These are phyloP conservation scores for Candida sphagnicola DNA, from an alignment of 805 yeast species.

Conservation along the genomic window DNA sequence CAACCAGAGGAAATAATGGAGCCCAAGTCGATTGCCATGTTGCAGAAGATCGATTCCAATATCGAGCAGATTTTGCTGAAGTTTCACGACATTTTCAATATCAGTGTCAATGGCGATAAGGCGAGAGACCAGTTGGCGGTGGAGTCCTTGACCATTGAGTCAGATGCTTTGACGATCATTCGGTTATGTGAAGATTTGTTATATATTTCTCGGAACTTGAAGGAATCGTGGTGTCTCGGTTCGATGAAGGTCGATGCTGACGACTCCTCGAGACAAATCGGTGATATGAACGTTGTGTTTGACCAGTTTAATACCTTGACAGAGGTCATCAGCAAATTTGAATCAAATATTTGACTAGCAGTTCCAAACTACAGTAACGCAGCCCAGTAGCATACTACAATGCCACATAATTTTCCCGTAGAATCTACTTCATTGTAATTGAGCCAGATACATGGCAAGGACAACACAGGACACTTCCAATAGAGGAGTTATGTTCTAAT, in stretches of 20 bases:
- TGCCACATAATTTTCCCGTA: no score
- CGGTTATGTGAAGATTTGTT: slow-evolving; percentile 52
- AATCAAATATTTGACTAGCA: slow-evolving; percentile 5
- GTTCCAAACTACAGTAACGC: no score
- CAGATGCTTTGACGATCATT: slow-evolving; percentile 48
- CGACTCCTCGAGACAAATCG: slow-evolving; percentile 9
- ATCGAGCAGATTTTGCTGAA: slow-evolving; percentile 49
- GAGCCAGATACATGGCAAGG: no score
- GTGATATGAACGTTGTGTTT: slow-evolving; percentile 22
- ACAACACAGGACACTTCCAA: no score
- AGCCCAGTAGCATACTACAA: no score
- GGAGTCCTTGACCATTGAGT: slow-evolving; percentile 54
- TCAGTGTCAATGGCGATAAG: slow-evolving; percentile 39
- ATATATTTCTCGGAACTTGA: slow-evolving; percentile 43
- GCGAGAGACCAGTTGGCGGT: slow-evolving; percentile 42
- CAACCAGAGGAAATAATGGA: no score
- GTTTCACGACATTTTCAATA: slow-evolving; percentile 50
- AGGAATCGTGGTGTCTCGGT: slow-evolving; percentile 57
- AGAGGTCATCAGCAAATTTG: slow-evolving; percentile 23
- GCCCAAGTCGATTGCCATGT: slow-evolving; percentile 26
- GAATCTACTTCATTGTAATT: no score
- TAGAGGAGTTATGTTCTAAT: no score
- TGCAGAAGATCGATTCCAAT: slow-evolving; percentile 45
- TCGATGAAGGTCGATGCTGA: slow-evolving; percentile 36
- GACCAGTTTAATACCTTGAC: slow-evolving; percentile 32